Base-by-base conservation (phyloP, 805 yeast species). In the Pichia scutulata region DNA sequence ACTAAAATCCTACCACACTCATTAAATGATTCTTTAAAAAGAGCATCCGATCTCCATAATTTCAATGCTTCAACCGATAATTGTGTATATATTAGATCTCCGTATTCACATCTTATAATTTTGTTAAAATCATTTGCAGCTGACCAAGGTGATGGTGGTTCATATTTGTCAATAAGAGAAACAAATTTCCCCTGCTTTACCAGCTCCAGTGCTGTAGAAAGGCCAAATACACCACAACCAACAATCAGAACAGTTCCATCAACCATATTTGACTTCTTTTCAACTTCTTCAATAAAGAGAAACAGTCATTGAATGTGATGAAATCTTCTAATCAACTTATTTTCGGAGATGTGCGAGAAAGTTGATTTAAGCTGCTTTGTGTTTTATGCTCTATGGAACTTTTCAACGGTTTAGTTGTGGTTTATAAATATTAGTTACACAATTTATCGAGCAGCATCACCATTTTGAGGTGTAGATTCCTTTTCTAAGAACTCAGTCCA, bases 401-500 rank as follows among this genome's bases (percentile, higher is more conserved):
- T 28, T 28, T 28, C 7, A 36, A 36, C 4, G 39, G 19, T 18
- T 28, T 40, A 23, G n/a, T 9, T 23, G 21, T n/a, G 16, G 18
- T 41, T 41, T n/a, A 25, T n/a, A 18, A 10, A 12, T 16, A 19
- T 39, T 14, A 33, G 5, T 33, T 33, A 33, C 37, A 33, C 37
- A 33, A 5, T 14, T 33, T n/a, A 33, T 33, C 5, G 1, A 21
- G 26, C 14, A 12, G 13, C 37, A 40, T 19, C 33, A 40, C 13
- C 44, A 12, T 50, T 49, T 22, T 39, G 52, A 12, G 65, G 64
- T 9, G 77, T 70, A 43, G 87, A 78, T 64, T 86, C 92, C 58
- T 81, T 83, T 58, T 86, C 92, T 55, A 86, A 68, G 55, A 78
- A 86, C 46, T 85, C 92, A 0, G 92, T 85, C 93, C 93, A 86